phyloP scores from a whole-genome alignment of 306 rosid genomes.

The Oemleria cerasiformis region DNA sequence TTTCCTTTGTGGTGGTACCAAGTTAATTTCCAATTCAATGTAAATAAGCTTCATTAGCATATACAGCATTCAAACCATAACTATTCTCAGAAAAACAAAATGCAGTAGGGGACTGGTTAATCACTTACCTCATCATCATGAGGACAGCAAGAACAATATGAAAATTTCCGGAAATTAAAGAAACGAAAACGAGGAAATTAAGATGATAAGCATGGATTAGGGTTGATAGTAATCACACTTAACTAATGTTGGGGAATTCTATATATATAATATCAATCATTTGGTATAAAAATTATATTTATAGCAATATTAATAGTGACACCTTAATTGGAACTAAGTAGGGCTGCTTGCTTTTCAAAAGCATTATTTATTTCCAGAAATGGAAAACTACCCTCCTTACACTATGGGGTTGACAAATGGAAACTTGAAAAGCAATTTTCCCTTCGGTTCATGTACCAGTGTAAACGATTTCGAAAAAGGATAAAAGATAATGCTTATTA shows the following conservation, averaged over 20 bases:
- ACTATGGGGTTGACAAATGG: not conserved
- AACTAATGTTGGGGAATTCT: not conserved
- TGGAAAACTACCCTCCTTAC: conserved; percentile 4
- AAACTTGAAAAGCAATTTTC: not conserved
- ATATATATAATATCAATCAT: not conserved
- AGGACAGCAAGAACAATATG: not conserved
- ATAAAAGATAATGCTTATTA: not conserved
- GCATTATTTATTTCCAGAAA: conserved; percentile 4
- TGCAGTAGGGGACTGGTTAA: too few relatives aligned
- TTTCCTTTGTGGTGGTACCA: conserved; percentile 29
- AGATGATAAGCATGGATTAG: conserved; percentile 2
- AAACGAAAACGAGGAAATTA: not conserved
- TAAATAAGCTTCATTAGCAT: not conserved
- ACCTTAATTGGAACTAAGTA: not conserved
- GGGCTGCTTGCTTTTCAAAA: conserved; percentile 7
- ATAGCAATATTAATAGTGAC: not conserved
- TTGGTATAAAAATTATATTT: not conserved
- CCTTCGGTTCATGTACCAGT: not conserved
- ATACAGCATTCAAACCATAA: conserved; percentile 19
- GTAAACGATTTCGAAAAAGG: not conserved
- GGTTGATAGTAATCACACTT: not conserved
- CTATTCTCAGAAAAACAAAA: conserved; percentile 4
- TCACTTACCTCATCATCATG: not conserved
- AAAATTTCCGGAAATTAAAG: not conserved
- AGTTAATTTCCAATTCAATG: conserved; percentile 17